Evolutionary conservation across 192 early-diverging fungal genomes (phyloP).

Genomic region (Spizellomyces sp.): DNA sequence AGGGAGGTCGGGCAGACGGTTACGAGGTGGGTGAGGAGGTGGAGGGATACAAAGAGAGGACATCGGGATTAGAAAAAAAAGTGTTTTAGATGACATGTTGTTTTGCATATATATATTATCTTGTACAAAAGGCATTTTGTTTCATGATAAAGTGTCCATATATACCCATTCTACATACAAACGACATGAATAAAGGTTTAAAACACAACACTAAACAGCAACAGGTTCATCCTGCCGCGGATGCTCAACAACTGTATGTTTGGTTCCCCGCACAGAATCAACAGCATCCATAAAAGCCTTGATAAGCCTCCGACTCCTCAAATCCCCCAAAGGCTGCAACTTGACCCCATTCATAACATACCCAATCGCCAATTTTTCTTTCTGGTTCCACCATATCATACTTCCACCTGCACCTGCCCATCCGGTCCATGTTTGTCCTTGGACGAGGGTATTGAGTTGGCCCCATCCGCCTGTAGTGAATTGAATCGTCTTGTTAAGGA

Average conservation of each 20-base stretch:
- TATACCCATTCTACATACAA: no score
- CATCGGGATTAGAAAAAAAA: slow-evolving; percentile 17
- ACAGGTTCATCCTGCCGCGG: no score
- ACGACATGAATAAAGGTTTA: no score
- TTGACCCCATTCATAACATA: slow-evolving; percentile 57
- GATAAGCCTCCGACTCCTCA: slow-evolving; percentile 53
- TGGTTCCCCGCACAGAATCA: slow-evolving; percentile 13
- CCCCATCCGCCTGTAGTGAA: slow-evolving; percentile 49
- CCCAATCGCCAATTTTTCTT: slow-evolving; percentile 56
- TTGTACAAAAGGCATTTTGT: no score
- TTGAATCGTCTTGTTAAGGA: slow-evolving; percentile 22
- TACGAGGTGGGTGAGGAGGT: slow-evolving; percentile 17
- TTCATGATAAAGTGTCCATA: no score
- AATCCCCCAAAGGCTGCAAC: slow-evolving; percentile 54
- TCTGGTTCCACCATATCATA: slow-evolving; percentile 57
- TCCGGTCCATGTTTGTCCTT: slow-evolving; percentile 42
- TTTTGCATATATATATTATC: no score
- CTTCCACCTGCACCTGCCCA: slow-evolving; percentile 70
- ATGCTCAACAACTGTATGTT: neutral
- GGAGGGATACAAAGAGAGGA: slow-evolving; percentile 18
- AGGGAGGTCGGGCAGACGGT: slow-evolving; percentile 12
- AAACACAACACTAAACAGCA: no score
- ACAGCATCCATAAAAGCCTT: slow-evolving; percentile 41
- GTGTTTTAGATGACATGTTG: no score
- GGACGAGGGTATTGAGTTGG: slow-evolving; percentile 36